phyloP scores from a whole-genome alignment of 306 rosid genomes.

The Carpinus viminea region DNA sequence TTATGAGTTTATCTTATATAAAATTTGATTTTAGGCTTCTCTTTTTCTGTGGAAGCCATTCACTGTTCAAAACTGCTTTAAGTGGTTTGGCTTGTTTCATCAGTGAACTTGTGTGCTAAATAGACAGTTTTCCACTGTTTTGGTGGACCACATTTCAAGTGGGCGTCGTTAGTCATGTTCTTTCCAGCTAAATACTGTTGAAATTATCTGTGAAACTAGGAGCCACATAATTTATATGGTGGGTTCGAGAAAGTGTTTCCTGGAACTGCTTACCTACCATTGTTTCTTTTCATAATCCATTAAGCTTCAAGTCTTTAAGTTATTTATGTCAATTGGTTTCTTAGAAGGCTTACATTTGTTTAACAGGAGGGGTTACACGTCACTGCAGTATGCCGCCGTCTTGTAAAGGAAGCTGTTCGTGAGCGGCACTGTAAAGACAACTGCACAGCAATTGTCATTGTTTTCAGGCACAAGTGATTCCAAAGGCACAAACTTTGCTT shows the following conservation, averaged over 20 bases:
- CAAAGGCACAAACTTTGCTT: not conserved
- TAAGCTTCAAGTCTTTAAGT: not conserved
- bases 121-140: not conserved
- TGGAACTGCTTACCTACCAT: not conserved
- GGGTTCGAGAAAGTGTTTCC: not conserved
- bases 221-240: not conserved
- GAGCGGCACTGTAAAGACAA: conserved; percentile 88
- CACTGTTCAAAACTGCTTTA: not conserved
- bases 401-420: conserved; percentile 78
- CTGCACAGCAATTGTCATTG: conserved; percentile 76
- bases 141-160: conserved; percentile 4
- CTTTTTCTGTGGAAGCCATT: not conserved
- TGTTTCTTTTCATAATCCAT: not conserved
- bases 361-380: conserved; percentile 71
- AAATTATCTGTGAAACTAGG: not conserved
- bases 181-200: not conserved
- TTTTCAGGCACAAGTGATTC: conserved; percentile 49
- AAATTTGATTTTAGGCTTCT: not conserved
- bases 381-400: conserved; percentile 61
- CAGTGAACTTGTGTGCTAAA: not conserved
- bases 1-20: not conserved
- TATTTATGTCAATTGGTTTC: not conserved
- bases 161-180: not conserved
- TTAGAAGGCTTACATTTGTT: conserved; percentile 15
- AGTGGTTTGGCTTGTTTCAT: not conserved